A percentile compares a stretch with the other conserved stretches of the same genome.
phyloP scores from a whole-genome alignment of 2,329 filamentous ascomycete genomes.

The Penicillium sp. region DNA sequence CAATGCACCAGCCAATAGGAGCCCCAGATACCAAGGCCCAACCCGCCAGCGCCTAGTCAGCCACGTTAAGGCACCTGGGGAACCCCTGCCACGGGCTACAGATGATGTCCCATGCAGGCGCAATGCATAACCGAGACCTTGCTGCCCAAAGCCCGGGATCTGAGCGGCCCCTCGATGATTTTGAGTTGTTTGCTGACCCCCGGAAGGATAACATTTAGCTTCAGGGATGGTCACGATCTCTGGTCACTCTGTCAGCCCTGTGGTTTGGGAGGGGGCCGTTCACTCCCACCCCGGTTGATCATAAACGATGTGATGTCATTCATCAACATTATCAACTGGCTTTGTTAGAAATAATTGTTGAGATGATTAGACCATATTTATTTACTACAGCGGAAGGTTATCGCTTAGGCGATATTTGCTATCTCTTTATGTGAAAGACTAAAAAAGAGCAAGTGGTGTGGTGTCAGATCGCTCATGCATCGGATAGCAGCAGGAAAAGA shows the following conservation, averaged over 20 bases:
- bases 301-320: background rate
- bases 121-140: conserved; percentile 1
- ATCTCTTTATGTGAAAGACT: background rate
- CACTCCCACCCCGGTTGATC: background rate
- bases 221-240: background rate
- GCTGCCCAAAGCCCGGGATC: conserved; percentile 4
- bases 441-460: background rate
- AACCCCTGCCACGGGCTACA: background rate
- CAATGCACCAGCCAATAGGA: background rate
- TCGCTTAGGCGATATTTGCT: background rate
- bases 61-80: background rate
- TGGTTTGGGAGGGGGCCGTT: background rate
- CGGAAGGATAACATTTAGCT: background rate
- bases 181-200: background rate
- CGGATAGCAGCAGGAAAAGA: conserved; percentile 15
- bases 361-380: background rate
- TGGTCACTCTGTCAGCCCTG: conserved; percentile 2
- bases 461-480: conserved; percentile 14
- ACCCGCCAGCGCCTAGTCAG: background rate
- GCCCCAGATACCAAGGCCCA: background rate
- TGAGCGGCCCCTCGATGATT: background rate
- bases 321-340: background rate
- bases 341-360: background rate
- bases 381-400: background rate
- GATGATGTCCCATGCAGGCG: background rate